Percentiles rank a stretch among this genome's conserved stretches.
Evolutionary conservation across 805 yeast species (phyloP).

Genomic region (Nakazawaea wickerhamii): DNA sequence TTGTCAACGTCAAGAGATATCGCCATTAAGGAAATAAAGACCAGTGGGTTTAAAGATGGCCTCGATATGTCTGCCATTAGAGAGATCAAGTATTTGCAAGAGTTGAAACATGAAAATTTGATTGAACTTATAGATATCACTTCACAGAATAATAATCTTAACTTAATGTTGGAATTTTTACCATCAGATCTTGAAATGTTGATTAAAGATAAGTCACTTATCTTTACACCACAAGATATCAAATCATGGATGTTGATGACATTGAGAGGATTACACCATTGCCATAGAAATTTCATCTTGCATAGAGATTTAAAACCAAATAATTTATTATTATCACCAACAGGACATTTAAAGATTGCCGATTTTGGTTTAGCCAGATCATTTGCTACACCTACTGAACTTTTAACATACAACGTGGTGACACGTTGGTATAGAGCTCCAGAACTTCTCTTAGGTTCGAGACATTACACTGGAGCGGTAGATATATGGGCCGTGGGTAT

Average conservation of each 20-base stretch:
- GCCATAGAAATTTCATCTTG: constrained; percentile 84
- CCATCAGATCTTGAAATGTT: constrained; percentile 90
- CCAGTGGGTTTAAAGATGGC: constrained; percentile 93
- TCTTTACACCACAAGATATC: constrained; percentile 81
- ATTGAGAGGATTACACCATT: constrained; percentile 88
- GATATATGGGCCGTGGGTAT: constrained; percentile 97
- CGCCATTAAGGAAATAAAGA: constrained; percentile 94
- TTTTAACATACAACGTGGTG: constrained; percentile 87
- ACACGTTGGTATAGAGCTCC: constrained; percentile 99
- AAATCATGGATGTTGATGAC: constrained; percentile 96
- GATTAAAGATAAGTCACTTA: constrained; percentile 69
- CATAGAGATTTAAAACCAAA: constrained; percentile 95
- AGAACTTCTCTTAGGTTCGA: constrained; percentile 81
- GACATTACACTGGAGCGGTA: constrained; percentile 82
- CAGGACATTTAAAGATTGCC: constrained; percentile 86
- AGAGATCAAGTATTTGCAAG: constrained; percentile 85
- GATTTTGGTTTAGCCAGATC: constrained; percentile 96
- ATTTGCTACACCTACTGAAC: constrained; percentile 70
- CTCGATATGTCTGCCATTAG: constrained; percentile 96
- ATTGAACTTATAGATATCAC: constrained; percentile 88
- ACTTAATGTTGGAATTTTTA: constrained; percentile 85
- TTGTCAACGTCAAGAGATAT: constrained; percentile 49
- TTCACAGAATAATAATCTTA: constrained; percentile 58
- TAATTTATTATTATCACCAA: constrained; percentile 79
- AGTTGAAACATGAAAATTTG: constrained; percentile 69